Evolutionary conservation across 169 alveolate genomes (phyloP), one percentile per base, ranked within the genome.

Genomic region (Plasmodium sp.): DNA sequence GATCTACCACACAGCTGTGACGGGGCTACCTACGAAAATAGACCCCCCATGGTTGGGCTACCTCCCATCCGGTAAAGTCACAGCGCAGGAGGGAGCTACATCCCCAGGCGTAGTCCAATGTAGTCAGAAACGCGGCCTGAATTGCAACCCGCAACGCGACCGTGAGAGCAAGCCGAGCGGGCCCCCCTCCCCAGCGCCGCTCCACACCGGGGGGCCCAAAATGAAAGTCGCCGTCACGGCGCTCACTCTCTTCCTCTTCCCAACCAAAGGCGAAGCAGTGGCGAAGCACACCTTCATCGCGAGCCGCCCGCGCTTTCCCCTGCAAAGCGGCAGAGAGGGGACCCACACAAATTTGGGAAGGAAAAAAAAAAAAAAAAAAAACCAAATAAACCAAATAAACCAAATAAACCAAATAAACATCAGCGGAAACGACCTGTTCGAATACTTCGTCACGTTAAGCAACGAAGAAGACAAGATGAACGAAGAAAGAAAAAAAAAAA

Each of bases 341-440:
- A 72, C 7, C 31, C 10, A 48, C 14, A 31, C 22, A 58, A 33
- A 58, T n/a, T 0, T 18, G 18, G 83, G 14, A 27, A n/a, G 72
- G n/a, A 16, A 62, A 62, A 41, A 62, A 88, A 51, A 54, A 75
- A 79, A 71, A 79, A 43, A 79, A 56, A 31, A 18, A 41, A 75
- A 75, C 41, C 41, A 36, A 22, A 22, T 22, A 12, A 74, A 34
- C 45, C 5, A n/a, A 5, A 10, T 88, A 88, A 48, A 79, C 54
- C 41, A 36, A 22, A 22, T 22, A 12, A 74, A 34, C 45, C 5
- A n/a, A 5, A 10, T 88, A 88, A 48, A 79, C 54, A 77, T 43
- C 6, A 88, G 82, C 51, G 90, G 77, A 16, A 80, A 88, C 82
- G 94, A 88, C 18, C 43, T 88, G n/a, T 88, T 88, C 54, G 90